Percentiles rank a stretch among this genome's conserved stretches.
These are phyloP conservation scores for Blastobotrys petasosporus DNA, from an alignment of 1,139 yeast species.

Conservation along the genomic window DNA sequence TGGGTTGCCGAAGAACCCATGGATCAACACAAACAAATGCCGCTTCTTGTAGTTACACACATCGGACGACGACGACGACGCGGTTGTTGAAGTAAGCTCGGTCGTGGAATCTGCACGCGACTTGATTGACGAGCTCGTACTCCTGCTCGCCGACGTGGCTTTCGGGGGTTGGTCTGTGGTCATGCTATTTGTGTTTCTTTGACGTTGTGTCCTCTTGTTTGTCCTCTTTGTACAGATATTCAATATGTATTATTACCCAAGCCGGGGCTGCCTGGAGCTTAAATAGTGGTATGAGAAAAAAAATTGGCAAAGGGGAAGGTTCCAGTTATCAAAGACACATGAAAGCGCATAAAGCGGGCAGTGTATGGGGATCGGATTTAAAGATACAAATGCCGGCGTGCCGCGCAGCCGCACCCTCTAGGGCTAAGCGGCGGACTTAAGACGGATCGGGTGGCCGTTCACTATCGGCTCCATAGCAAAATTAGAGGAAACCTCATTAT, in stretches of 20 bases:
- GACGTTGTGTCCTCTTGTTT: no score
- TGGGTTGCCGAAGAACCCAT: slow-evolving; percentile 87
- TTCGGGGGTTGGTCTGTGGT: not conserved
- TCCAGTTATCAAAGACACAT: not conserved
- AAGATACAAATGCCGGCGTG: no score
- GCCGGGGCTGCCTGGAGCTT: not conserved
- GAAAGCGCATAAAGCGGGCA: not conserved
- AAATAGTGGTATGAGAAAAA: not conserved
- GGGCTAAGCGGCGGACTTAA: no score
- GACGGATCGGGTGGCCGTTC: no score
- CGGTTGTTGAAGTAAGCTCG: not conserved
- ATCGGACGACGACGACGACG: no score
- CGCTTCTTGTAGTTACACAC: slow-evolving; percentile 10
- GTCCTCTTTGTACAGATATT: no score
- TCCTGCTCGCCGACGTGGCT: not conserved
- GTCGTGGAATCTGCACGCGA: not conserved
- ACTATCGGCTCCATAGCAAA: no score
- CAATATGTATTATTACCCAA: not conserved
- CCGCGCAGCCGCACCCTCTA: no score
- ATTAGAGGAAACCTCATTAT: no score
- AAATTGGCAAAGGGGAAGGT: not conserved
- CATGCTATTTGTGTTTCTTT: no score
- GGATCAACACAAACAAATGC: slow-evolving; percentile 74
- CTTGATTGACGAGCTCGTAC: not conserved
- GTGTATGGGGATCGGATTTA: not conserved